Conservation (phyloP, 768 basidiomycete species). For the Tricholoma sp. region DNA sequence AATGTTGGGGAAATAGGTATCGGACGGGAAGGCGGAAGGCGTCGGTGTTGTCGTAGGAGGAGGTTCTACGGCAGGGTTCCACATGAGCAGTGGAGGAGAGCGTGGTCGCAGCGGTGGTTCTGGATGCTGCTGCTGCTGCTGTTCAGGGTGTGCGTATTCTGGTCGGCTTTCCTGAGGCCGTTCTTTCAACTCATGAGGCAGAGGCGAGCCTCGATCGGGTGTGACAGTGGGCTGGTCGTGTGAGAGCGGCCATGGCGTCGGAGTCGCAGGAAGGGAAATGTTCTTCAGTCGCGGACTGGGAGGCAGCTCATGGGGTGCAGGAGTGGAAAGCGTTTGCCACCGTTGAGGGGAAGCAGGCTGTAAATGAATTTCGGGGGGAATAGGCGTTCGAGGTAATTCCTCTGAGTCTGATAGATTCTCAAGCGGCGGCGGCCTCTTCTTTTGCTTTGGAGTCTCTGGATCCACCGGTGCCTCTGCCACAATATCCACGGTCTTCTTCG, state of each 20-base stretch:
- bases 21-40: slow-evolving; percentile 56
- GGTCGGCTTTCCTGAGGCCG: not conserved
- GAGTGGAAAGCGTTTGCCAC: slow-evolving; percentile 56
- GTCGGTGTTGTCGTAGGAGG: slow-evolving; percentile 63
- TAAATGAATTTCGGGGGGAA: slow-evolving; percentile 23
- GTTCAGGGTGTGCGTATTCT: not conserved
- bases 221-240: slow-evolving; percentile 7
- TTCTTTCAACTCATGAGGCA: not conserved
- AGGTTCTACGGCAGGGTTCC: slow-evolving; percentile 79
- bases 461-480: slow-evolving; percentile 7
- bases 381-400: slow-evolving; percentile 34
- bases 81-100: slow-evolving; percentile 65
- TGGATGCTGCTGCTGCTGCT: not conserved
- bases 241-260: slow-evolving; percentile 22
- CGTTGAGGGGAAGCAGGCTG: slow-evolving; percentile 28
- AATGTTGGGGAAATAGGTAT: slow-evolving; percentile 77
- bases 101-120: slow-evolving; percentile 28
- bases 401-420: slow-evolving; percentile 15
- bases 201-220: not conserved
- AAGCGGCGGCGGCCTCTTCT: slow-evolving; percentile 6
- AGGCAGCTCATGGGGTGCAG: slow-evolving; percentile 57
- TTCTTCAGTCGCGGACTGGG: slow-evolving; percentile 50
- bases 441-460: not conserved
- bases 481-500: slow-evolving; percentile 21
- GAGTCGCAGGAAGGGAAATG: slow-evolving; percentile 45